Conservation (phyloP, 768 basidiomycete species). For the Lanmaoa pseudosensibilis region DNA sequence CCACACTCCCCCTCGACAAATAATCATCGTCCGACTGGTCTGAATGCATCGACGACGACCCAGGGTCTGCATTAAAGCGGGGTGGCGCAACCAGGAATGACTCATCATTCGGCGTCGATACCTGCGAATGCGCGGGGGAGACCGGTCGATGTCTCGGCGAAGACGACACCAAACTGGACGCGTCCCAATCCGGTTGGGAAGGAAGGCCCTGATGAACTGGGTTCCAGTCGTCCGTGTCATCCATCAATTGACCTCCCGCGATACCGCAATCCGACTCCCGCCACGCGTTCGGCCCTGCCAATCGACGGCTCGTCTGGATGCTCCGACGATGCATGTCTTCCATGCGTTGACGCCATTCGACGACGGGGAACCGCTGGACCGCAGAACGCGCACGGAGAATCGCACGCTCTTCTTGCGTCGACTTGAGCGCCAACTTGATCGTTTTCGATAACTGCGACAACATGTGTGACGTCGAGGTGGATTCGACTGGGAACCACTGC, state of each 20-base stretch:
- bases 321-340: slow-evolving; percentile 93
- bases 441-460: slow-evolving; percentile 92
- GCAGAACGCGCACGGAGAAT: slow-evolving; percentile 92
- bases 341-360: slow-evolving; percentile 95
- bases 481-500: slow-evolving; percentile 97
- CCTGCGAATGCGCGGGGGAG: slow-evolving; percentile 65
- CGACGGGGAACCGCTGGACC: slow-evolving; percentile 94
- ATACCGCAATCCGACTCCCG: slow-evolving; percentile 65
- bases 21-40: slow-evolving; percentile 66
- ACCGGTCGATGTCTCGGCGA: slow-evolving; percentile 41
- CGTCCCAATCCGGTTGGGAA: slow-evolving; percentile 76
- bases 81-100: slow-evolving; percentile 38
- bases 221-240: slow-evolving; percentile 78
- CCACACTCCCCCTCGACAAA: slow-evolving; percentile 40
- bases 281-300: slow-evolving; percentile 78
- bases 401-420: slow-evolving; percentile 86
- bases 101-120: slow-evolving; percentile 50
- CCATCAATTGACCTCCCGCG: slow-evolving; percentile 44
- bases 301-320: slow-evolving; percentile 65
- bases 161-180: slow-evolving; percentile 49
- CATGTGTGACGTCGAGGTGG: slow-evolving; percentile 90
- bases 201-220: slow-evolving; percentile 66
- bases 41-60: slow-evolving; percentile 36
- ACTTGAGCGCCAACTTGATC: slow-evolving; percentile 91
- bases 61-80: slow-evolving; percentile 29